These are phyloP conservation scores for Hypoxylon perforatum DNA, from an alignment of 495 filamentous ascomycete genomes.

Conservation along the genomic window DNA sequence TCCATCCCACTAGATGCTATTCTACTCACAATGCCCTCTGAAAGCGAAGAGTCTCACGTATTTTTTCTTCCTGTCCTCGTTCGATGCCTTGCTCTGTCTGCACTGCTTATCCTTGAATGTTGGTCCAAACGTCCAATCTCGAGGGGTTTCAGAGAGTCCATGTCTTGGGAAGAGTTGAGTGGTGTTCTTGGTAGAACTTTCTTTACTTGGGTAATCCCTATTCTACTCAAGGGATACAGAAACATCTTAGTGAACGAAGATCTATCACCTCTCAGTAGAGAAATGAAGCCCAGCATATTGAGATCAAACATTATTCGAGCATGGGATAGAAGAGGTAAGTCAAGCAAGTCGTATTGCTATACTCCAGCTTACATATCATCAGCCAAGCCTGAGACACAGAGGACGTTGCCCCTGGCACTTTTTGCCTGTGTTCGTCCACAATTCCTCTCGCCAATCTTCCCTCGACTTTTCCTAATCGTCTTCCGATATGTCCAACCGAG, in stretches of 20 bases:
- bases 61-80: background rate
- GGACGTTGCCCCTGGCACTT: conserved; percentile 58
- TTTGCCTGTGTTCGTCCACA: conserved; percentile 60
- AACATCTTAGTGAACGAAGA: conserved; percentile 57
- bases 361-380: too few species aligned
- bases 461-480: conserved; percentile 64
- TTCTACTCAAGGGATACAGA: conserved; percentile 64
- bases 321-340: conserved; percentile 50
- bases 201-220: conserved; percentile 71
- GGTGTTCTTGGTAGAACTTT: conserved; percentile 54
- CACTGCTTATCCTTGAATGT: background rate
- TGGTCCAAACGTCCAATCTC: background rate
- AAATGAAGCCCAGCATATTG: conserved; percentile 54
- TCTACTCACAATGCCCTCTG: background rate
- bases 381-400: conserved; percentile 47
- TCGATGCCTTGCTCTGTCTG: background rate
- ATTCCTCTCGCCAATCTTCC: conserved; percentile 61
- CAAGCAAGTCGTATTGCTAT: background rate
- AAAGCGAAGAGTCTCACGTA: background rate
- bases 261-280: conserved; percentile 55
- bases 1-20: background rate
- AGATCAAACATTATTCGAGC: conserved; percentile 48
- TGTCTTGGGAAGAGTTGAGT: conserved; percentile 60
- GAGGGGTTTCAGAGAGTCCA: background rate
- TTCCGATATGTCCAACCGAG: conserved; percentile 73